Evolutionary conservation across 768 basidiomycete genomes (phyloP), one percentile per base, ranked within the genome.

Genomic region (Tremella mesenterica): DNA sequence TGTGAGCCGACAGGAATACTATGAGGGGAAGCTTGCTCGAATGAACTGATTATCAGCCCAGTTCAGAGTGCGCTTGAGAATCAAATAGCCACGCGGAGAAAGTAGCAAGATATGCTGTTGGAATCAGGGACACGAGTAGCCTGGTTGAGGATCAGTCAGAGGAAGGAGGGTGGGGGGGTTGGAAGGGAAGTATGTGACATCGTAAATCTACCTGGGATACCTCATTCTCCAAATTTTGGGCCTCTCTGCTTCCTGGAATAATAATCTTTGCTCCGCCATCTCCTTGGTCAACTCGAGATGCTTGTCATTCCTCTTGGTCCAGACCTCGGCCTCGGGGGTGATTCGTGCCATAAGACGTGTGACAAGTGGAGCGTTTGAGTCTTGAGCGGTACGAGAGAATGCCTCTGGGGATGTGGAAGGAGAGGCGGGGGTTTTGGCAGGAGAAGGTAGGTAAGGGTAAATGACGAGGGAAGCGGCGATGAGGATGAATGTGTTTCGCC

Each of bases 231-330:
- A 59, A 23, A 76, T 65, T 34, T 56, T 61, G 2, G 73, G 73
- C 56, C 70, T 65, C 67, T 75, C 73, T 4, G 75, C 75, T 53
- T 74, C 73, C 60, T 75, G 74, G 62, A 74, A 67, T 49, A 76
- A 56, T 53, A 75, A 55, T 56, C 70, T 65, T 38, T 73, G 70
- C 51, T 73, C 74, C 13, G 74, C 73, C 2, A 59, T 59, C 54
- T 67, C 55, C 39, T 71, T 63, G 16, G 66, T 61, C 41, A 72
- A 46, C 52, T 74, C 68, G 29, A 76, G 57, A 58, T 75, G 74
- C 59, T 73, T 71, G 39, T 73, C 72, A 57, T 73, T 73, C 61
- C 74, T 57, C 53, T 64, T 61, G 41, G 58, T 66, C 67, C 65
- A 74, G n/a, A 67, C 54, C 26, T 68, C 58, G 1, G 66, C 64